Evolutionary conservation across 345 rosid species (phyloP).

Genomic region (Citrus sinensis): DNA sequence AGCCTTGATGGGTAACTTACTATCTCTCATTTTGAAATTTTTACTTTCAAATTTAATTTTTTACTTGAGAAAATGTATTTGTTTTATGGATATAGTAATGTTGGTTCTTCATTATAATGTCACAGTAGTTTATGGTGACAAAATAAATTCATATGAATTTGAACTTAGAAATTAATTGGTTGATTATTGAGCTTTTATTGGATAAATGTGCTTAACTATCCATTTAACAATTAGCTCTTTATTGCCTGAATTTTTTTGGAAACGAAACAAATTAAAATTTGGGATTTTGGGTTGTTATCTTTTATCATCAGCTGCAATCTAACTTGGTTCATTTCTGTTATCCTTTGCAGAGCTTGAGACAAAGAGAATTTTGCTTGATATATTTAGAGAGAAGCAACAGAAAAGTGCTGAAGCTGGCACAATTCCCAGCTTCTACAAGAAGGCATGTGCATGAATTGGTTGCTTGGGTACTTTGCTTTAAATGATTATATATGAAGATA

Average conservation of each 20-base stretch:
- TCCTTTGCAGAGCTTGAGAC: slow-evolving; percentile 81
- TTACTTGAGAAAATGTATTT: not conserved
- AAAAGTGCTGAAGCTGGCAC: slow-evolving; percentile 85
- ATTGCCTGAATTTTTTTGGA: not conserved
- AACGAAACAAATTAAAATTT: not conserved
- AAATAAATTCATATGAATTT: not conserved
- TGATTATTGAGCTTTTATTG: not conserved
- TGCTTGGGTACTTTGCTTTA: slow-evolving; percentile 10
- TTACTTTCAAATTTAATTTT: not conserved
- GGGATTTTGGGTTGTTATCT: not conserved
- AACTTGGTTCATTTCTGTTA: slow-evolving; percentile 3
- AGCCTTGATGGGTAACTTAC: slow-evolving; percentile 79
- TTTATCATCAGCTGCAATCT: not conserved
- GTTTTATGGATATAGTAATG: not conserved
- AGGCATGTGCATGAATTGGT: slow-evolving; percentile 49
- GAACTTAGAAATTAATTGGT: not conserved
- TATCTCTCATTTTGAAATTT: not conserved
- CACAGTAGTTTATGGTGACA: not conserved
- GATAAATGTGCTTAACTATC: not conserved
- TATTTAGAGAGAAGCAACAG: slow-evolving; percentile 94
- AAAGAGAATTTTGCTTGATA: slow-evolving; percentile 96
- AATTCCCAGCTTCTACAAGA: slow-evolving; percentile 92
- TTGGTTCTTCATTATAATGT: not conserved
- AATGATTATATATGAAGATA: not conserved
- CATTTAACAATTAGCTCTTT: not conserved